Evolutionary conservation across 352 stramenopile genomes (phyloP).

Genomic region (Globisporangium sylvaticum): DNA sequence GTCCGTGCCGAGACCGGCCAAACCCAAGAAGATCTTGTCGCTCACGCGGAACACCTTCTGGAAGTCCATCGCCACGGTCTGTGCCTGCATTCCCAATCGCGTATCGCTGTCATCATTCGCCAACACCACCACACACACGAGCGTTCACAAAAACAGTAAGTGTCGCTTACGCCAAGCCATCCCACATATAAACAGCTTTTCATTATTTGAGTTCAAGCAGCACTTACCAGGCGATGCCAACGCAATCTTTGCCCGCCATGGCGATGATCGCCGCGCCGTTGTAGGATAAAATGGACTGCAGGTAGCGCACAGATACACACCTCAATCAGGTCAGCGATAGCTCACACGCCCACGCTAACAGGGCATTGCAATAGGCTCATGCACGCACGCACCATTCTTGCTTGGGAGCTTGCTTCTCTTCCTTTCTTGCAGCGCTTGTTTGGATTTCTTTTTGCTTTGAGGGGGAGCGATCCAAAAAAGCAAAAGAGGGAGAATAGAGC

Average conservation of each 20-base stretch:
- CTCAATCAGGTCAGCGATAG: not conserved
- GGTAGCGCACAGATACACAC: not conserved
- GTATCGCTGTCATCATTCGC: conserved; percentile 82
- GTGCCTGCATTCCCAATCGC: conserved; percentile 94
- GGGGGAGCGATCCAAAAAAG: conserved; percentile 5
- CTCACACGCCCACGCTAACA: not conserved
- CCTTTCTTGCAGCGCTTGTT: not conserved
- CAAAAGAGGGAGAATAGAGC: conserved; percentile 5
- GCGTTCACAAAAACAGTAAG: not conserved
- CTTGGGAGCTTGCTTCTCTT: not conserved
- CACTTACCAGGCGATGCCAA: conserved; percentile 93
- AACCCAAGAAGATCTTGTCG: conserved; percentile 94
- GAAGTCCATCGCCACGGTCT: conserved; percentile 98
- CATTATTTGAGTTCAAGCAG: not conserved
- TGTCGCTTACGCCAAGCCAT: not conserved
- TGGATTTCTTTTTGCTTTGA: conserved; percentile 12
- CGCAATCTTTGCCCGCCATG: conserved; percentile 99
- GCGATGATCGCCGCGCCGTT: conserved; percentile 99
- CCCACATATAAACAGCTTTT: not conserved
- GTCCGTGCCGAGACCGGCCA: conserved; percentile 97
- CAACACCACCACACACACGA: not conserved
- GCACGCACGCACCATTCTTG: conserved; percentile 28
- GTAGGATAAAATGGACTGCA: conserved; percentile 91
- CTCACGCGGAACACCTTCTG: conserved; percentile 98
- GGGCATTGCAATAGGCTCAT: not conserved